Evolutionary conservation across 495 filamentous ascomycete genomes (phyloP).

Genomic region (Hypomontagnella monticulosa): DNA sequence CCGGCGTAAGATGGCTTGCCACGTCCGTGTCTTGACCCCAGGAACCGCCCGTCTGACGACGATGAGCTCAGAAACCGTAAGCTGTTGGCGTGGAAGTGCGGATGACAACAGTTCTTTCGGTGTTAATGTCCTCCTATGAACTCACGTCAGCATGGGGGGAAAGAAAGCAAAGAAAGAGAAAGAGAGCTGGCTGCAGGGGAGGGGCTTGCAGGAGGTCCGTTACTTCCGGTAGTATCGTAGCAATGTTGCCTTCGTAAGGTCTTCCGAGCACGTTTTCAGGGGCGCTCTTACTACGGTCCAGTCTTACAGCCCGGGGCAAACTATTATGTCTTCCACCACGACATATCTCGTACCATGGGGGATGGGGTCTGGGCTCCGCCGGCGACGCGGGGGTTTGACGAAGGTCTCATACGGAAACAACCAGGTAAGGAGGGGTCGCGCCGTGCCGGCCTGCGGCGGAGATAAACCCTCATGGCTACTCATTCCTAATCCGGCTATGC

Average conservation of each 20-base stretch:
- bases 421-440: constrained; percentile 8
- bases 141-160: constrained; percentile 38
- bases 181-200: constrained; percentile 25
- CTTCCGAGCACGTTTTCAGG: constrained; percentile 31
- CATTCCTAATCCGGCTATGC: constrained; percentile 41
- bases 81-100: constrained; percentile 30
- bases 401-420: constrained; percentile 16
- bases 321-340: constrained; percentile 20
- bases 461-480: constrained; percentile 35
- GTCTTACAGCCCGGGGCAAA: constrained; percentile 23
- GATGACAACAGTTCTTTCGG: constrained; percentile 30
- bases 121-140: constrained; percentile 19
- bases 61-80: constrained; percentile 25
- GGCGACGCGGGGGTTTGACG: constrained; percentile 35
- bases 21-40: constrained; percentile 20
- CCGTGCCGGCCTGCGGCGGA: constrained; percentile 20
- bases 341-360: constrained; percentile 36
- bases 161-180: neutral
- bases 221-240: constrained; percentile 43
- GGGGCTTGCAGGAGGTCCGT: constrained; percentile 42
- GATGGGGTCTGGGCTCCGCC: constrained; percentile 24
- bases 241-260: constrained; percentile 21
- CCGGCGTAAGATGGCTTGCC: constrained; percentile 12
- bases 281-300: constrained; percentile 25
- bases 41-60: constrained; percentile 19